Conservation (phyloP, 139 green algal species). For the Desmodesmus armatus region DNA sequence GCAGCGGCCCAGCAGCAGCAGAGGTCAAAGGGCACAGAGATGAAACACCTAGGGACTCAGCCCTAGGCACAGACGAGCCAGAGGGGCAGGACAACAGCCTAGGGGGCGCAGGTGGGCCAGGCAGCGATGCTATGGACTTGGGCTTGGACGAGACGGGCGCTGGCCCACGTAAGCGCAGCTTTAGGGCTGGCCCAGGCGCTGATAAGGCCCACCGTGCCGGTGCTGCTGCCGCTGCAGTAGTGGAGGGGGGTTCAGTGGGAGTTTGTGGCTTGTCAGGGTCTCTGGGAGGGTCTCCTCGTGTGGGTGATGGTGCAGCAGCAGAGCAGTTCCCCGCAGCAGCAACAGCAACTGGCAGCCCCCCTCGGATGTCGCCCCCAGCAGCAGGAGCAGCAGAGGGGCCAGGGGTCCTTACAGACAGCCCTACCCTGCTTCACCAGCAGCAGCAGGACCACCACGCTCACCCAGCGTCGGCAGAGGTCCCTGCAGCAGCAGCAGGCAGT, state of each 20-base stretch:
- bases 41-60: neutral
- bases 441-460: neutral
- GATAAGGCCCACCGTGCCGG: too few species aligned
- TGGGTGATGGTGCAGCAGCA: too few species aligned
- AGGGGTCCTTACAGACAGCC: neutral
- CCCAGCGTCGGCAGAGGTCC: neutral
- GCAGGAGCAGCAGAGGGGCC: neutral
- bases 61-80: neutral
- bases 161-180: too few species aligned
- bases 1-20: constrained; percentile 36
- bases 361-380: too few species aligned
- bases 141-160: too few species aligned
- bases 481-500: neutral
- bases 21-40: constrained; percentile 27
- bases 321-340: neutral
- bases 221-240: neutral
- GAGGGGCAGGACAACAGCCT: neutral
- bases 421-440: neutral
- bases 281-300: too few species aligned
- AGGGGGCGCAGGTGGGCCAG: too few species aligned
- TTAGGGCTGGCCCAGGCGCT: too few species aligned
- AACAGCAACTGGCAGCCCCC: neutral
- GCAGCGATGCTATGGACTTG: too few species aligned
- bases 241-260: neutral
- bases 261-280: too few species aligned